Base-by-base conservation (phyloP, 331 rosid genomes). In the Saraca asoca region DNA sequence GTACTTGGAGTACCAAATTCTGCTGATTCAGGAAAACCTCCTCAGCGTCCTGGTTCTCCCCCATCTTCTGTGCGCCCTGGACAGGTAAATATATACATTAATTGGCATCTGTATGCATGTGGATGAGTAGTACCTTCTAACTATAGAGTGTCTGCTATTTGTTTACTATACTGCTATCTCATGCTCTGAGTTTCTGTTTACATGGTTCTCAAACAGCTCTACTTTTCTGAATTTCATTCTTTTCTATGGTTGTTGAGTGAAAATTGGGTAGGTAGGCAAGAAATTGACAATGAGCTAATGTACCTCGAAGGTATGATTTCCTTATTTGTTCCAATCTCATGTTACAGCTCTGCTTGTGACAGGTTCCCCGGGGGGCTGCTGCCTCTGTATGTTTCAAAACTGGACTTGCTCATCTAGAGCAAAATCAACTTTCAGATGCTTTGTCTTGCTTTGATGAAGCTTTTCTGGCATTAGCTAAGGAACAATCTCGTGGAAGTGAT, bases 301-400 rank as follows among this genome's bases (percentile, higher is more conserved):
- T 24, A 24, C 31, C 1, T 24, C 3, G 31, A 24, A 24, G 34
- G 53, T 46, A 29, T 37, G 53, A 33, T 69, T 78, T 68, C 15
- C 48, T 62, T 68, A 17, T 48, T 44, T 53, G 43, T 45, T 64
- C 71, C 41, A 66, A 69, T 46, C 71, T 68, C 71, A 68, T 75
- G 81, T 24, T 3, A 24, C 31, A 3, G 37, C 41, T 69, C 76
- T 68, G 45, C 58, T 64, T 24, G n/a, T 79, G 63, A 51, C 85
- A 94, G 99, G 93, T 94, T 79, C 99, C 99, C 42, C 96, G 86
- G 66, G 99, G 95, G 62, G 99, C 95, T 74, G 77, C 81, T 66
- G 95, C 97, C 75, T 62, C 97, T 55, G 39, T 88, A 64, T 94
- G 99, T 67, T 94, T 94, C 87, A 90, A 94, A 82, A 90, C 82